These are phyloP conservation scores for Carex sylvatica DNA, from an alignment of 202 grass and related monocot genomes.

Conservation along the genomic window DNA sequence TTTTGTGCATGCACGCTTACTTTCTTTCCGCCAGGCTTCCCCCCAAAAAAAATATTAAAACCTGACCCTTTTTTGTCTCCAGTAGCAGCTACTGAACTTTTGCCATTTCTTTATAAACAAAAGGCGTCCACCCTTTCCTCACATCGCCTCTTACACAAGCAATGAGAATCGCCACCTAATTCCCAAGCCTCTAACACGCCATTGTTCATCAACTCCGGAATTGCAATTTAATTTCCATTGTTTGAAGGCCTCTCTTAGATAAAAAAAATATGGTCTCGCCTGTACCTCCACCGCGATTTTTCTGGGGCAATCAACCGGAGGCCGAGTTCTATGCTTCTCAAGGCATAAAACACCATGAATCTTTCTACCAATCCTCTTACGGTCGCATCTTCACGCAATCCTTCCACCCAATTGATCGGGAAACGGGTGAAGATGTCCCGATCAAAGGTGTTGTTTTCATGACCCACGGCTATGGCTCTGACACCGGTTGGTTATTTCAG, in stretches of 20 bases:
- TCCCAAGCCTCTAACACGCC: neutral
- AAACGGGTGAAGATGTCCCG: slow-evolving; percentile 24
- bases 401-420: slow-evolving; percentile 48
- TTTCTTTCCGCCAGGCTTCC: neutral
- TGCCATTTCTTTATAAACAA: neutral
- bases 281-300: slow-evolving; percentile 32
- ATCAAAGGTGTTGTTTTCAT: slow-evolving; percentile 58
- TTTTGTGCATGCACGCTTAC: too few relatives aligned
- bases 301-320: slow-evolving; percentile 55
- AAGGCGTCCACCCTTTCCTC: neutral
- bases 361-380: slow-evolving; percentile 45
- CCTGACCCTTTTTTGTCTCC: neutral
- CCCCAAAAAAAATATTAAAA: neutral
- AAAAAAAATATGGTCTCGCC: neutral
- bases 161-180: neutral
- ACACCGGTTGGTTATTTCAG: slow-evolving; percentile 74
- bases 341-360: slow-evolving; percentile 37
- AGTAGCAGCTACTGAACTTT: neutral
- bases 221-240: neutral
- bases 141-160: neutral
- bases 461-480: slow-evolving; percentile 56
- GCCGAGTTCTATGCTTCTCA: slow-evolving; percentile 51
- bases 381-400: slow-evolving; percentile 66
- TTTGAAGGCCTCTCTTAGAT: neutral
- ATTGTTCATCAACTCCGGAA: neutral